A percentile compares a stretch with the other conserved stretches of the same genome.
These are phyloP conservation scores for Blastobotrys petasosporus DNA, from an alignment of 1,139 yeast species.

Conservation along the genomic window DNA sequence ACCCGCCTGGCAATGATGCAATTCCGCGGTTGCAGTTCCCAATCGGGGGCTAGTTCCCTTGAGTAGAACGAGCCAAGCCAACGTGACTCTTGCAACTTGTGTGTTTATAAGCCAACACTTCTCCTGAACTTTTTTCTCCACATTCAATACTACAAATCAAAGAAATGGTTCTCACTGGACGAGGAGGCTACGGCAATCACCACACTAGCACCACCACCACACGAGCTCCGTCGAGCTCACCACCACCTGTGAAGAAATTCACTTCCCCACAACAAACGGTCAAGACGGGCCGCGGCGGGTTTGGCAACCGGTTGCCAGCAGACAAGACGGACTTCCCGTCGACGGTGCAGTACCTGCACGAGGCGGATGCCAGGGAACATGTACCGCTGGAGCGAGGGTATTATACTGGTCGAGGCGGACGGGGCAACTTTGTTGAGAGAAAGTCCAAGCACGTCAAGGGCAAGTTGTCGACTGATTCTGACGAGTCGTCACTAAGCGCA, in stretches of 20 bases:
- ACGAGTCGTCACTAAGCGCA: constrained; percentile 5
- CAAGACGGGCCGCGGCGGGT: constrained; percentile 37
- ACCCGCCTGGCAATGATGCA: too few species aligned
- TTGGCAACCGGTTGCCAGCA: constrained; percentile 34
- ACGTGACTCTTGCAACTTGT: neutral
- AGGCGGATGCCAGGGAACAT: constrained; percentile 31
- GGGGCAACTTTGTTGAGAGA: constrained; percentile 30
- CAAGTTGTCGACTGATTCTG: neutral
- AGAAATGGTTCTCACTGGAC: constrained; percentile 32
- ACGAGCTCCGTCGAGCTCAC: constrained; percentile 23
- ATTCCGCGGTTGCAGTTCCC: neutral
- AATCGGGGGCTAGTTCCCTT: neutral
- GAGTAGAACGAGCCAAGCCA: too few species aligned
- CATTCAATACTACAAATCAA: too few species aligned
- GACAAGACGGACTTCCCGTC: constrained; percentile 29
- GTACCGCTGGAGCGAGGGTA: constrained; percentile 30
- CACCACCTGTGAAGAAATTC: constrained; percentile 36
- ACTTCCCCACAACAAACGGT: constrained; percentile 33
- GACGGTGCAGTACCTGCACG: constrained; percentile 33
- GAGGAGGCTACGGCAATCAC: constrained; percentile 34
- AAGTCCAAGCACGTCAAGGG: constrained; percentile 1
- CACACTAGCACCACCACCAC: constrained; percentile 11
- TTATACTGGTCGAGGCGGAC: constrained; percentile 37
- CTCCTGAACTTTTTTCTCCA: too few species aligned
- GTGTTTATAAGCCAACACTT: too few species aligned